Evolutionary conservation across 2,329 filamentous ascomycete genomes (phyloP).

Genomic region (Neurospora sp.): DNA sequence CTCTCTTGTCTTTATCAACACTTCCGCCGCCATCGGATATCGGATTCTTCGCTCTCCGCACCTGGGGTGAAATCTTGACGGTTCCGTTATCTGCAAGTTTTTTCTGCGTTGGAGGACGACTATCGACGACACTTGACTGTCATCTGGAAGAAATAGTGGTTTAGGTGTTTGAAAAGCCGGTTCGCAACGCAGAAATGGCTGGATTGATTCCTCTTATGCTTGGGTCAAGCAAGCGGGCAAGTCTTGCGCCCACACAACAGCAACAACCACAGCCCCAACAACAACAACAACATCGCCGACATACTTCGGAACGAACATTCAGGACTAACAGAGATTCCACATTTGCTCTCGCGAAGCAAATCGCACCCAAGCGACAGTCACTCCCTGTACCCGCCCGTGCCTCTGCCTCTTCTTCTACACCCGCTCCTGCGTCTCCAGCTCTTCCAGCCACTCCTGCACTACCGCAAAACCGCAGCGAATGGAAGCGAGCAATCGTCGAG

Average conservation of each 20-base stretch:
- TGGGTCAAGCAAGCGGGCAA: constrained; percentile 14
- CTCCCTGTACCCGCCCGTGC: constrained; percentile 10
- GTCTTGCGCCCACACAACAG: constrained; percentile 5
- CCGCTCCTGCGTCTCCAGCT: not conserved
- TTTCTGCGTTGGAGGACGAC: not conserved
- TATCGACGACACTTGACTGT: not conserved
- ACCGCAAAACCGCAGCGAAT: constrained; percentile 38
- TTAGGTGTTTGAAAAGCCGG: not conserved
- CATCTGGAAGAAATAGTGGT: not conserved
- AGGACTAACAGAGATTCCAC: constrained; percentile 3
- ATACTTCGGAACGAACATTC: constrained; percentile 9
- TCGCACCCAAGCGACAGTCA: constrained; percentile 16
- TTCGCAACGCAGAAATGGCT: constrained; percentile 12
- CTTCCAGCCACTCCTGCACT: constrained; percentile 17
- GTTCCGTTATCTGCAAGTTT: not conserved
- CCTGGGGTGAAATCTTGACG: too few relatives aligned
- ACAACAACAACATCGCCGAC: constrained; percentile 3
- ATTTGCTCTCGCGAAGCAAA: constrained; percentile 8
- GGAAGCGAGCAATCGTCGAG: constrained; percentile 40
- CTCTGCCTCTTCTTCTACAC: constrained; percentile 8
- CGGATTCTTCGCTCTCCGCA: not conserved
- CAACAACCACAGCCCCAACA: constrained; percentile 4
- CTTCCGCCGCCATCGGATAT: not conserved
- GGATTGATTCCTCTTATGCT: constrained; percentile 22
- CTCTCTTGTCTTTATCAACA: not conserved